Percentiles rank a stretch among this genome's conserved stretches.
Evolutionary conservation across 1,139 yeast genomes (phyloP).

Genomic region (Kluyveromyces marxianus): DNA sequence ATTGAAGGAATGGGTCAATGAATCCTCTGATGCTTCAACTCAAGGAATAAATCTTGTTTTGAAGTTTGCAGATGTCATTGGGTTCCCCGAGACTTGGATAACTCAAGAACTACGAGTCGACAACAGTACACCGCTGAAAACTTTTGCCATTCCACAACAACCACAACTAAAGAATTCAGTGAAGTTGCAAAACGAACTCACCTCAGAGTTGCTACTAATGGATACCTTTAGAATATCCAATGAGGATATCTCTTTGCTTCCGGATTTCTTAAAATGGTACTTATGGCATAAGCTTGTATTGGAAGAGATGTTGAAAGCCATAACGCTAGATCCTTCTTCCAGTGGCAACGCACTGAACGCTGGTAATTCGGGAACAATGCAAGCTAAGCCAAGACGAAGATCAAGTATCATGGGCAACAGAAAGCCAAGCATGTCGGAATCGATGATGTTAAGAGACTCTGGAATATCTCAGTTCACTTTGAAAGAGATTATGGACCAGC

Average conservation of each 20-base stretch:
- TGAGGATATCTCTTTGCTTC: conserved; percentile 23
- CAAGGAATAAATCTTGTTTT: conserved; percentile 22
- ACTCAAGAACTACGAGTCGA: conserved; percentile 21
- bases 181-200: conserved; percentile 24
- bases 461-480: conserved; percentile 28
- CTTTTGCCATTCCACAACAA: conserved; percentile 5
- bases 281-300: conserved; percentile 25
- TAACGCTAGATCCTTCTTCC: conserved; percentile 5
- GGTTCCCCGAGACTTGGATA: conserved; percentile 25
- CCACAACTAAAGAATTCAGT: conserved; percentile 10
- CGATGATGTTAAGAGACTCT: conserved; percentile 28
- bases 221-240: conserved; percentile 25
- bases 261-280: conserved; percentile 26
- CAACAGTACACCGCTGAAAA: not conserved
- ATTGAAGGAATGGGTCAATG: conserved; percentile 25
- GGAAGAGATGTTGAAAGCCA: conserved; percentile 11
- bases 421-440: conserved; percentile 26
- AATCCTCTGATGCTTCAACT: conserved; percentile 23
- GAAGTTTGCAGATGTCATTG: conserved; percentile 15
- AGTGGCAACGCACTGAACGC: conserved; percentile 3
- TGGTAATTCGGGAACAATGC: not conserved
- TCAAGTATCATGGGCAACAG: conserved; percentile 23
- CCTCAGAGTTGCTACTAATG: conserved; percentile 21
- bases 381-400: conserved; percentile 12
- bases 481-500: conserved; percentile 27